phyloP scores from a whole-genome alignment of 2,329 filamentous ascomycete species.

The Neonectria punicea region DNA sequence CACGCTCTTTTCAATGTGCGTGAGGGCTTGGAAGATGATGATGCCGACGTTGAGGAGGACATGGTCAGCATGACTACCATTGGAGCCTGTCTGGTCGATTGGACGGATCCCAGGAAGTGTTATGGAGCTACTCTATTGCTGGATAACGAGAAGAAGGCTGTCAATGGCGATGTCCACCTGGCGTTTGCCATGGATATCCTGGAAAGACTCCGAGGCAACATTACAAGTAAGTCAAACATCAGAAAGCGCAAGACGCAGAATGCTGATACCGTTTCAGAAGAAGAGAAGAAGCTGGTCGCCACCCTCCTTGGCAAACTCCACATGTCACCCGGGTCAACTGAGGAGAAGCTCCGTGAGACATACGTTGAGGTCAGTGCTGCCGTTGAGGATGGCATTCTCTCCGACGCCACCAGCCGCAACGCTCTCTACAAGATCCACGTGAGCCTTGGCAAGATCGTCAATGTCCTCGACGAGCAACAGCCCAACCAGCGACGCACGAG shows the following conservation, averaged over 20 bases:
- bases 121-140: constrained; percentile 61
- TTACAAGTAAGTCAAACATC: constrained; percentile 68
- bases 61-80: constrained; percentile 84
- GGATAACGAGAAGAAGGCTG: constrained; percentile 69
- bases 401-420: constrained; percentile 71
- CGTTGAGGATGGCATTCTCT: constrained; percentile 69
- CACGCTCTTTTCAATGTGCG: constrained; percentile 79
- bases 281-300: constrained; percentile 86
- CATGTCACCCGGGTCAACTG: constrained; percentile 73
- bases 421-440: constrained; percentile 76
- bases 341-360: constrained; percentile 66
- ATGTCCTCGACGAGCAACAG: constrained; percentile 62
- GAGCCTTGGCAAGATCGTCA: constrained; percentile 74
- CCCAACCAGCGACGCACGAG: constrained; percentile 53
- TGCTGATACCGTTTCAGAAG: constrained; percentile 64
- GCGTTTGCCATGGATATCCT: constrained; percentile 81
- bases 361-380: constrained; percentile 69
- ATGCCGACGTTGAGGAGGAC: constrained; percentile 77
- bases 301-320: constrained; percentile 85
- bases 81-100: constrained; percentile 87
- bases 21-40: constrained; percentile 78
- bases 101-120: constrained; percentile 92
- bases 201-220: constrained; percentile 74
- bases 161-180: constrained; percentile 83
- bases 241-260: neutral